phyloP scores from a whole-genome alignment of 257 asterid genomes.

The Pogostemon cablin region DNA sequence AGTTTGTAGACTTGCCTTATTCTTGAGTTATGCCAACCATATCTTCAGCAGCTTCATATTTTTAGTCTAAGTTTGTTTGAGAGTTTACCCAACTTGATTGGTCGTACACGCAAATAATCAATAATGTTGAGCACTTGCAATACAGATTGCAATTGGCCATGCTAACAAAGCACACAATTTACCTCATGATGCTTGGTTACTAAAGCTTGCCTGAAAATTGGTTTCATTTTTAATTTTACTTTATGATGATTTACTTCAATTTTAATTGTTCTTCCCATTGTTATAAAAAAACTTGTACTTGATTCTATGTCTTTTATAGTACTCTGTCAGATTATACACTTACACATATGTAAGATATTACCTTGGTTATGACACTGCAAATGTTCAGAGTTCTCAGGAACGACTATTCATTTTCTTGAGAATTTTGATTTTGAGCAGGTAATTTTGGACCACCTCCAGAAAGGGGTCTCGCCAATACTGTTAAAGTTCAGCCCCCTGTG shows the following conservation, averaged over 20 bases:
- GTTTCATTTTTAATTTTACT: neutral
- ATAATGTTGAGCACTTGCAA: neutral
- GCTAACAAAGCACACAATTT: neutral
- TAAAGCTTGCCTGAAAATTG: neutral
- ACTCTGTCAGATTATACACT: neutral
- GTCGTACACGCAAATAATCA: neutral
- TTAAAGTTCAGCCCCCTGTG: slow-evolving; percentile 41
- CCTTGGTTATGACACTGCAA: slow-evolving; percentile 19
- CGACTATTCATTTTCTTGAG: slow-evolving; percentile 14
- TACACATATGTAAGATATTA: neutral
- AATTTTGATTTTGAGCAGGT: slow-evolving; percentile 38
- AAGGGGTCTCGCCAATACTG: slow-evolving; percentile 39
- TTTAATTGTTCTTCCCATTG: slow-evolving; percentile 3
- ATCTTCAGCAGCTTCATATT: slow-evolving; percentile 3
- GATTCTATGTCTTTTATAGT: slow-evolving; percentile 10
- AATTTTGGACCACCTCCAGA: slow-evolving; percentile 47
- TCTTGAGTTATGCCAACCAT: neutral
- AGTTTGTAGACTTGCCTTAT: neutral
- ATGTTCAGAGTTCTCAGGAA: slow-evolving; percentile 6
- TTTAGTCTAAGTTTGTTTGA: neutral
- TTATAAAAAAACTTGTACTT: neutral
- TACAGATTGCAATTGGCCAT: neutral
- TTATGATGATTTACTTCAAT: neutral
- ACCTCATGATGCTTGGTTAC: neutral
- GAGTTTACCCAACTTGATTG: neutral